These are phyloP conservation scores for Capsella rubella DNA, from an alignment of 441 rosid genomes.

Conservation along the genomic window DNA sequence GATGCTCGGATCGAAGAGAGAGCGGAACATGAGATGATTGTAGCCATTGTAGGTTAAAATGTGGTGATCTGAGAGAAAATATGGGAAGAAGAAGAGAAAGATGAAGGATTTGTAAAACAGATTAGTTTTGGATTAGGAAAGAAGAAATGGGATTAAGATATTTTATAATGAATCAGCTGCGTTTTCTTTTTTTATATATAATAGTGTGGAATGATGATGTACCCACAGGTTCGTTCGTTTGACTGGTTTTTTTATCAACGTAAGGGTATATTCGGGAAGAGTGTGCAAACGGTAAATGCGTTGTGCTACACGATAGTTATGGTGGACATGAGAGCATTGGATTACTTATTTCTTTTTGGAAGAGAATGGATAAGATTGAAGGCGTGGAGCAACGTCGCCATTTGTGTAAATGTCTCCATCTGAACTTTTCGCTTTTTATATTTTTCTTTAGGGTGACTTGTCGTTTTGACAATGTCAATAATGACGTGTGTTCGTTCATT, in stretches of 20 bases:
- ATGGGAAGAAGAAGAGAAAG: background rate
- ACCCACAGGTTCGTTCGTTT: background rate
- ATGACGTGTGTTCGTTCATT: conserved; percentile 21
- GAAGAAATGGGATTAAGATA: conserved; percentile 16
- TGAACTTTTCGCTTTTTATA: conserved; percentile 26
- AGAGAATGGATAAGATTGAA: conserved; percentile 37
- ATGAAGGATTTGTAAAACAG: background rate
- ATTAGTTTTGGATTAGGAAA: background rate
- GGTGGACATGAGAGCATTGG: conserved; percentile 26
- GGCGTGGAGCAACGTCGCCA: conserved; percentile 40
- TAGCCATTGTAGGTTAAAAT: conserved; percentile 53
- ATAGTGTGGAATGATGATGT: conserved; percentile 4
- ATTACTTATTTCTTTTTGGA: background rate
- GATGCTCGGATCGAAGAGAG: conserved; percentile 48
- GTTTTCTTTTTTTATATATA: background rate
- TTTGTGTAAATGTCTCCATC: conserved; percentile 33
- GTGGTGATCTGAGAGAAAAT: conserved; percentile 7
- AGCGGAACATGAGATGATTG: conserved; percentile 50
- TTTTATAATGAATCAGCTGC: conserved; percentile 4
- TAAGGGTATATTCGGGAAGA: conserved; percentile 25
- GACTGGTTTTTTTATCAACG: background rate
- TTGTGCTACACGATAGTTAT: background rate
- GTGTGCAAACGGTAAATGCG: background rate
- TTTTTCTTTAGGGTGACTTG: background rate
- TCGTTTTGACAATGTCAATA: conserved; percentile 15